These are phyloP conservation scores for Triglochin maritima DNA, from an alignment of 106 monocot genomes.

Conservation along the genomic window DNA sequence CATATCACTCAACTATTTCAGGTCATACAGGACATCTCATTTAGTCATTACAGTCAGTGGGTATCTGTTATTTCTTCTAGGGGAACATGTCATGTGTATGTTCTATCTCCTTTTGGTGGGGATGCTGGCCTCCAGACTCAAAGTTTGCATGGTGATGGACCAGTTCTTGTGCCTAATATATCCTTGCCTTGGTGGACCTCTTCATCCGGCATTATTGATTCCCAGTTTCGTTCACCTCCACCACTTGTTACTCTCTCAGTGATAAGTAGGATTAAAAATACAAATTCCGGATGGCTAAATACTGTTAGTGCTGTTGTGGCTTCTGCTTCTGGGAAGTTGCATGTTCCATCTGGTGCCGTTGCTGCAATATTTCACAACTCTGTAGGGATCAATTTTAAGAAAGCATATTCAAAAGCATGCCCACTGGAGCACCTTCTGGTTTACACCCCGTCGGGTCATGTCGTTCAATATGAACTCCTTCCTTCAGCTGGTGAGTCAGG, in stretches of 20 bases:
- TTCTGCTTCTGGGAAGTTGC: slow-evolving; percentile 71
- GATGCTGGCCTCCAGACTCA: slow-evolving; percentile 59
- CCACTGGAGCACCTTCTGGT: slow-evolving; percentile 81
- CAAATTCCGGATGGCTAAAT: slow-evolving; percentile 73
- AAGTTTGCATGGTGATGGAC: slow-evolving; percentile 38
- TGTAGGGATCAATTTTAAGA: slow-evolving; percentile 7
- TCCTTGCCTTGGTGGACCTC: slow-evolving; percentile 90
- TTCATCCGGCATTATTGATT: slow-evolving; percentile 34
- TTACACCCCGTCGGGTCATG: slow-evolving; percentile 87
- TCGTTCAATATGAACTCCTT: slow-evolving; percentile 79
- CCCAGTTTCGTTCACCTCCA: slow-evolving; percentile 49
- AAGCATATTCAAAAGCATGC: slow-evolving; percentile 23
- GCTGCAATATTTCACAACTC: slow-evolving; percentile 81
- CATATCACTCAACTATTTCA: slow-evolving; percentile 14
- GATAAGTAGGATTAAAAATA: slow-evolving; percentile 82
- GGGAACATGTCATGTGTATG: slow-evolving; percentile 84
- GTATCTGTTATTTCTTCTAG: slow-evolving; percentile 76
- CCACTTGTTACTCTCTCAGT: slow-evolving; percentile 61
- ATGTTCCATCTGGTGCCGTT: slow-evolving; percentile 69
- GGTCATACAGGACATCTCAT: slow-evolving; percentile 91
- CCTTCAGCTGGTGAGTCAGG: slow-evolving; percentile 40
- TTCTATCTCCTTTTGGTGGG: slow-evolving; percentile 91
- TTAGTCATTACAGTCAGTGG: slow-evolving; percentile 93
- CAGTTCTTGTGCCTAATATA: slow-evolving; percentile 41
- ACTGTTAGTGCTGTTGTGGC: slow-evolving; percentile 86